These are phyloP conservation scores for Boletus holoroseus DNA, from an alignment of 1,284 basidiomycete species.

Conservation along the genomic window DNA sequence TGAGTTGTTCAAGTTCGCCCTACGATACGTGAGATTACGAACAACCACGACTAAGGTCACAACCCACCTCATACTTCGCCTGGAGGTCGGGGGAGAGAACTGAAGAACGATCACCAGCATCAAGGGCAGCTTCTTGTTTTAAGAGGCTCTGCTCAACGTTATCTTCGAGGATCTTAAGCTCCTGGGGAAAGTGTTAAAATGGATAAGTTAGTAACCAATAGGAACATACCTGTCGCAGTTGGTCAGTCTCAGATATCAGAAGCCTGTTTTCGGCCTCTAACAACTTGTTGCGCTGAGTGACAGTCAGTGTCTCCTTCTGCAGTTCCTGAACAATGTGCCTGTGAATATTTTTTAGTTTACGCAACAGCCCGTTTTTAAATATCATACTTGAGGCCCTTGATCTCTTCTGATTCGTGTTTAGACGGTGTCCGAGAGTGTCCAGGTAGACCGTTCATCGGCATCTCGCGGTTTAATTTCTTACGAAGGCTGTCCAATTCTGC, in stretches of 20 bases:
- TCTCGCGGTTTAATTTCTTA: constrained; percentile 55
- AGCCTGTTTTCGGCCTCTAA: constrained; percentile 74
- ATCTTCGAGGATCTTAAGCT: constrained; percentile 67
- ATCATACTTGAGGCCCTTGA: constrained; percentile 70
- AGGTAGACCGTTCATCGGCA: constrained; percentile 40
- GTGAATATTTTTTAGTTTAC: constrained; percentile 10
- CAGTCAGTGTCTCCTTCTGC: constrained; percentile 71
- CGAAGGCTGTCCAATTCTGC: constrained; percentile 52
- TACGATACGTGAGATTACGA: constrained; percentile 26
- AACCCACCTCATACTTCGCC: constrained; percentile 49
- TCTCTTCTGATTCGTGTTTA: constrained; percentile 58
- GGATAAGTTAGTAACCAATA: neutral
- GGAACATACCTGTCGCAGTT: constrained; percentile 61
- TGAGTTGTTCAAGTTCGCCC: constrained; percentile 64
- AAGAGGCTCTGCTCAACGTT: constrained; percentile 63
- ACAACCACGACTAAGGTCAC: neutral
- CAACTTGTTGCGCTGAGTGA: constrained; percentile 61
- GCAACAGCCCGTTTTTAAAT: neutral
- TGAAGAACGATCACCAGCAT: constrained; percentile 29
- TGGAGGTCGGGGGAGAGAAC: constrained; percentile 37
- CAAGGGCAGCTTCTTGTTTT: constrained; percentile 45
- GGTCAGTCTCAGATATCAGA: constrained; percentile 66
- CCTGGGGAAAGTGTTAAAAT: constrained; percentile 38
- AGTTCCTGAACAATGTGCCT: constrained; percentile 86
- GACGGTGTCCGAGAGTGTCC: constrained; percentile 35